These are phyloP conservation scores for Endoconidiophora polonica DNA, from an alignment of 2,329 filamentous ascomycete species.

Conservation along the genomic window DNA sequence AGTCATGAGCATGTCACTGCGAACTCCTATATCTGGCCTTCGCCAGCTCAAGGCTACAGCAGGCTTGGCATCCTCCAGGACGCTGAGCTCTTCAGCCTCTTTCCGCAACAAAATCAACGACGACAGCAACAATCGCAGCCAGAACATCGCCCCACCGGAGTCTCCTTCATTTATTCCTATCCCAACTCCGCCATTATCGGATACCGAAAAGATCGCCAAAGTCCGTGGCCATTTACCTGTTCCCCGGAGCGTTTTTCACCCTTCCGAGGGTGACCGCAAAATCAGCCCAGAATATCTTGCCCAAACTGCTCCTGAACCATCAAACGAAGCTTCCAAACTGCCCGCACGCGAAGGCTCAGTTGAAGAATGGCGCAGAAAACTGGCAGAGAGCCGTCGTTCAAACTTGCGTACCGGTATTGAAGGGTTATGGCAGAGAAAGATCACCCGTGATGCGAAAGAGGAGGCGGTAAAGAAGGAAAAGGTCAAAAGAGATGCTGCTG, in stretches of 20 bases:
- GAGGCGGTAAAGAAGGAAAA: constrained; percentile 27
- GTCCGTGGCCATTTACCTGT: constrained; percentile 70
- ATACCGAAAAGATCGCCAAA: constrained; percentile 26
- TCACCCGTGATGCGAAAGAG: constrained; percentile 23
- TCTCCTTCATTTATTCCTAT: constrained; percentile 78
- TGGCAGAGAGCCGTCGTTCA: constrained; percentile 54
- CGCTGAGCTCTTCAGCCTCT: too few species aligned
- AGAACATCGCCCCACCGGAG: constrained; percentile 47
- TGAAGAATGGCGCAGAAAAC: constrained; percentile 49
- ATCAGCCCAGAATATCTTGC: constrained; percentile 42
- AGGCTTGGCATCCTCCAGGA: too few species aligned
- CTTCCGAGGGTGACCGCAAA: constrained; percentile 41
- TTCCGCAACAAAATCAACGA: too few species aligned
- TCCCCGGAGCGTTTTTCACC: constrained; percentile 63
- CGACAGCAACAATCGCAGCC: too few species aligned
- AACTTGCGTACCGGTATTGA: constrained; percentile 57
- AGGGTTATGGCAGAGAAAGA: constrained; percentile 52
- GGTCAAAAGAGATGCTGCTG: constrained; percentile 29
- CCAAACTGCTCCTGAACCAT: constrained; percentile 39
- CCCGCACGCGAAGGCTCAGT: constrained; percentile 21
- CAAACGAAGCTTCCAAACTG: constrained; percentile 21
- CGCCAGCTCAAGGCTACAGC: too few species aligned
- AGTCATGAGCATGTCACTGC: too few species aligned
- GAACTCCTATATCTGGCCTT: too few species aligned
- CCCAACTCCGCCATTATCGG: constrained; percentile 58